Percentiles rank a stretch among this genome's conserved stretches.
These are phyloP conservation scores for Sanghuangporus baumii DNA, from an alignment of 1,284 basidiomycete genomes.

Conservation along the genomic window DNA sequence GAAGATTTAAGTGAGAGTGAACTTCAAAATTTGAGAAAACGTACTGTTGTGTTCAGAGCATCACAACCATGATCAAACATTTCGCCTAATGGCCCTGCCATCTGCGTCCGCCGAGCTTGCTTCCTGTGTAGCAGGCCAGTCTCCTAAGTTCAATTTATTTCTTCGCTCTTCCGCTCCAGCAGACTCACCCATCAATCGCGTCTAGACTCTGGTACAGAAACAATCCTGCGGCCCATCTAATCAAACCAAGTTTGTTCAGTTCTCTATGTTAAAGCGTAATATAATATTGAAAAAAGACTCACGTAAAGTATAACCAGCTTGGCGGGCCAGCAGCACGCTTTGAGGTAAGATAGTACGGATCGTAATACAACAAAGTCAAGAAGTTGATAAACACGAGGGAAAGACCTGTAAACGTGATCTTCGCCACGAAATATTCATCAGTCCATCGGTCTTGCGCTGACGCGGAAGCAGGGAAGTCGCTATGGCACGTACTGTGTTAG, in stretches of 20 bases:
- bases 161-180: not conserved
- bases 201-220: conserved; percentile 93
- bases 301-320: conserved; percentile 85
- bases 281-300: conserved; percentile 26
- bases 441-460: not conserved
- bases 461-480: not conserved
- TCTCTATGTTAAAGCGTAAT: conserved; percentile 1
- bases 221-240: conserved; percentile 83
- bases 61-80: conserved; percentile 97
- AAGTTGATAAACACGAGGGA: conserved; percentile 84
- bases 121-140: conserved; percentile 52
- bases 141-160: not conserved
- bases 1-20: not conserved
- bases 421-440: not conserved
- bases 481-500: conserved; percentile 75
- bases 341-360: conserved; percentile 68
- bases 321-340: conserved; percentile 64
- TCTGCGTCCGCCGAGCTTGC: conserved; percentile 91
- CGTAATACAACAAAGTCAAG: conserved; percentile 74
- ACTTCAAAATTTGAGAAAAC: conserved; percentile 19
- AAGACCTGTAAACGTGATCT: conserved; percentile 85
- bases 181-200: conserved; percentile 75
- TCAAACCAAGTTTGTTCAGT: not conserved
- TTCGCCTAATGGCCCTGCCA: conserved; percentile 94
- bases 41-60: conserved; percentile 90